Percentiles rank a stretch among this genome's conserved stretches.
phyloP scores from a whole-genome alignment of 176 grass and related monocot species.

The Pontederia paniculata region DNA sequence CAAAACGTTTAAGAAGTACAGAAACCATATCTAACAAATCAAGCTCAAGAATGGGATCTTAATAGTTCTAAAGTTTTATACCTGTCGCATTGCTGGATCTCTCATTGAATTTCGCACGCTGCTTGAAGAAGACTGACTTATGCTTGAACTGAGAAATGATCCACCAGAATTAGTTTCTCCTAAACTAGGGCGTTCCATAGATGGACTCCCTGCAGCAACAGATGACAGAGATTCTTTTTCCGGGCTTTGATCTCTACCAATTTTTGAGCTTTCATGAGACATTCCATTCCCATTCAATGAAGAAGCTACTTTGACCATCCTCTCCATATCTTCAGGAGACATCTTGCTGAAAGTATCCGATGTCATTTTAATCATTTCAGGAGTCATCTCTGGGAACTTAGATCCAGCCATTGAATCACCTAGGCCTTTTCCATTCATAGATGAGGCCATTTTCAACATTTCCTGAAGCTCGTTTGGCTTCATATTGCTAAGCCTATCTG shows the following conservation, averaged over 20 bases:
- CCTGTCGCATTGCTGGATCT: constrained; percentile 93
- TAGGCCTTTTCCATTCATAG: constrained; percentile 39
- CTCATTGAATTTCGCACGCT: constrained; percentile 71
- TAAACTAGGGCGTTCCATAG: constrained; percentile 1
- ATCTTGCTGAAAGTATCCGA: constrained; percentile 75
- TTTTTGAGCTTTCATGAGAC: constrained; percentile 24
- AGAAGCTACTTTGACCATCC: constrained; percentile 61
- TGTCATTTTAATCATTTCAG: constrained; percentile 85
- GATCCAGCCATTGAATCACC: constrained; percentile 43
- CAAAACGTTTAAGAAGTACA: constrained; percentile 23
- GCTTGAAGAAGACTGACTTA: constrained; percentile 35
- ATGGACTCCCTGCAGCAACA: constrained; percentile 13
- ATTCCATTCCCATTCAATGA: constrained; percentile 40
- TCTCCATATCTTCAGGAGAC: constrained; percentile 77
- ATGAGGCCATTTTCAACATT: constrained; percentile 77
- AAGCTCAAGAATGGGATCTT: background rate
- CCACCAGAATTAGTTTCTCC: constrained; percentile 11
- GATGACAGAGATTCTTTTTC: constrained; percentile 24
- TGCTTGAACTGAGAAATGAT: constrained; percentile 27
- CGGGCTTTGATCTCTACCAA: constrained; percentile 13
- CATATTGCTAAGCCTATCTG: constrained; percentile 68
- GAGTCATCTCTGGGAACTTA: constrained; percentile 79
- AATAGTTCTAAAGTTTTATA: constrained; percentile 4
- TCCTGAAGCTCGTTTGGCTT: constrained; percentile 85
- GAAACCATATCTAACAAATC: background rate